Base-by-base conservation (phyloP, 345 rosid genomes). In the Pugionium cornutum region DNA sequence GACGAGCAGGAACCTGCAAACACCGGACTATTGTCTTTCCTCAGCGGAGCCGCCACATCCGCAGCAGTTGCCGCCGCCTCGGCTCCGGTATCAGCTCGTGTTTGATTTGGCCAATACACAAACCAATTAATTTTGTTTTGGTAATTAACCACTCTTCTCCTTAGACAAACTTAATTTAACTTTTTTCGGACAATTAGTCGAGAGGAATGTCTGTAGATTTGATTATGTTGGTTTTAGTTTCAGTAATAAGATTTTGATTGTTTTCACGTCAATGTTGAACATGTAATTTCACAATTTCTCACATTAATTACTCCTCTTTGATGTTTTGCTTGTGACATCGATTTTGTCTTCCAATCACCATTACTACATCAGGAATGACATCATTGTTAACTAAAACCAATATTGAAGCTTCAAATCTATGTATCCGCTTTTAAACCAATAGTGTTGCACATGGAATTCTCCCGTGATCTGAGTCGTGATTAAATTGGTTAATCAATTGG, bases 1-100 rank as follows among this genome's bases (percentile, higher is more conserved):
- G 97, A 89, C 47, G 97, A 89, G 4, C 88, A 83, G 49, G 91
- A 87, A 59, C 89, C 88, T 6, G 76, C 58, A 0, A 79, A 75
- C 29, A 56, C 84, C 1, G 91, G 91, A 31, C 70, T 89, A 30
- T 75, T 87, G 30, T 87, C 89, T 1, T 85, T 85, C 78, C 85
- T 87, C 25, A 80, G 91, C 1, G 82, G 82, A 4, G 84, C 86
- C 5, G 86, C 88, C 34, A 77, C 89, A 1, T 78, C 89, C 3
- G 84, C 95, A 29, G 86, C 84, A 3, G 83, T 79, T 0, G 79
- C 82, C 10, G 91, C 86, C 4, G 88, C 82, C 65, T 82, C 83
- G 2, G 58, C 87, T 6, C 86, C 89, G 2, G 79, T 67, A 64
- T 76, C 78, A 10, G 55, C 78, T 5, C 91, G 87, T 31, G 64